Evolutionary conservation across 441 rosid species (phyloP), one percentile per base, ranked within the genome.

Genomic region (Adansonia gregorii): DNA sequence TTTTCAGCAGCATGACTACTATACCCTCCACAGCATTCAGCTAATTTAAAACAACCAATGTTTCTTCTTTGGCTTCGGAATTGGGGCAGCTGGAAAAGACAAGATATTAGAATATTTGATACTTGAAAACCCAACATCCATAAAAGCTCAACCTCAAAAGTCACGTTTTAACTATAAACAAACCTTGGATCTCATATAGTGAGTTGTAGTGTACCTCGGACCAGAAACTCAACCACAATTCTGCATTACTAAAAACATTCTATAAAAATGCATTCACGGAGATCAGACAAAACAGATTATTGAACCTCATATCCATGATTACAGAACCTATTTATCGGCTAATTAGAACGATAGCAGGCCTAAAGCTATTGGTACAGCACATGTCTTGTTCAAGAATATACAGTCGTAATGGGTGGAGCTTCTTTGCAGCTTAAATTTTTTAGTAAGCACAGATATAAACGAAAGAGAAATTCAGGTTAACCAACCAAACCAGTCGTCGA

Each of bases 151-250:
- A 60, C 63, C 73, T 52, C 41, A 71, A 19, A 45, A 68, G 7
- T 11, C 48, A 20, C 48, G 43, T 51, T 60, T 60, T 43, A 20
- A 60, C 48, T 54, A 14, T 14, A 79, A 86, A 35, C 91, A 59
- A 77, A 93, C 99, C 97, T 91, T 83, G 89, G 67, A 89, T 84
- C 61, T 89, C 97, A 69, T 93, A 93, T 59, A 93, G 87, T n/a
- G 99, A 95, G 86, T 95, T 95, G 82, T 92, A 95, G 77, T 95
- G 99, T 59, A 93, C 98, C 87, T 95, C 97, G 11, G 97, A 93
- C 99, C 98, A 95, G 87, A 95, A 95, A 82, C 99, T 95, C 79
- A 95, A 88, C 99, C 99, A 95, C 77, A 95, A 78, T 87, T 88
- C 99, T 95, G 97, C 91, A 87, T 68, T 65, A 78, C 70, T 54